Evolutionary conservation across 306 rosid species (phyloP), one percentile per base, ranked within the genome.

Genomic region (Pterocarpus santalinus): DNA sequence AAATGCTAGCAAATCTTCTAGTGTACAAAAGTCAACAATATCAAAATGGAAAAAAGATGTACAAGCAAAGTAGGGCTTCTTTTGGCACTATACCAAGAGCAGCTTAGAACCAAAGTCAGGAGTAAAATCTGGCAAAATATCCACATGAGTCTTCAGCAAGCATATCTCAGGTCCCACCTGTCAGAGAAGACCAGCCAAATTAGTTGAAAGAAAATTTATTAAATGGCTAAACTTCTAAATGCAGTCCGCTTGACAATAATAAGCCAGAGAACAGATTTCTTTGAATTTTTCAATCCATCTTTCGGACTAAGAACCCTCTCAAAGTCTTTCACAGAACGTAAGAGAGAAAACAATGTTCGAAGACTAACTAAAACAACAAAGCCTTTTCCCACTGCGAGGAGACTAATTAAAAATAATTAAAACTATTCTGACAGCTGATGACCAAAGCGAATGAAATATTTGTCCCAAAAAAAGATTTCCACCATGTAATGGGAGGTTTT

Each of bases 131-230:
- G 98, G 95, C 64, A 90, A 86, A 89, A 92, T 95, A 81, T 95
- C 98, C 83, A 95, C 97, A 76, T 95, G 97, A 56, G 97, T 92
- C 84, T 95, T 95, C 88, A 95, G 81, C 82, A 95, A 64, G 85
- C 98, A 95, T 82, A 95, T 95, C 92, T 95, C 95, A 5, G 95
- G 97, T 43, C 98, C 97, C 81, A 91, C 97, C 97, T 92, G 88
- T 72, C 63, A 65, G 51, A 17, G 43, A 32, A 76, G 65, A 56
- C 51, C 53, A 81, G 56, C 67, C 64, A 83, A 72, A 49, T 13
- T 8, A 68, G 71, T 55, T 47, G 17, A 43, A 53, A 51, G 15
- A 16, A 16, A 69, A 11, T 14, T 15, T 41, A 69, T 2, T 34
- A 36, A 36, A 46, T 1, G 52, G 6, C 75, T 43, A 65, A 65